Base-by-base conservation (phyloP, 768 basidiomycete species). In the Clitopilus hobsonii region DNA sequence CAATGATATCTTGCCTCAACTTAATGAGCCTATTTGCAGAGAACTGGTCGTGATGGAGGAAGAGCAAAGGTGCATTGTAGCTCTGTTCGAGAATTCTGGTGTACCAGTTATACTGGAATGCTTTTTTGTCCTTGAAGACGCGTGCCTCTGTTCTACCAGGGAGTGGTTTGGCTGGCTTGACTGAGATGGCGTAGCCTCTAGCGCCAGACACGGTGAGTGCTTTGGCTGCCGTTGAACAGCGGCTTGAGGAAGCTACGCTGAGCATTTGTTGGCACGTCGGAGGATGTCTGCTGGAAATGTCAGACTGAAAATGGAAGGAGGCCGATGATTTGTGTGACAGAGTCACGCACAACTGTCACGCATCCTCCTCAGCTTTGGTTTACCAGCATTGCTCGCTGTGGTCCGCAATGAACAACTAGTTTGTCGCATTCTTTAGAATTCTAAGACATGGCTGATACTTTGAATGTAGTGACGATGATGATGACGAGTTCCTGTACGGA, bases 91-190 rank as follows among this genome's bases (percentile, higher is more conserved):
- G 79, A 58, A 96, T 82, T 62, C 78, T 79, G 54, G 79, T 75
- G 77, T 94, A 94, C 71, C 88, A 85, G 72, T 83, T 79, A 73
- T 86, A 91, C 67, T 92, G 85, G 70, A 83, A 86, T 1, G 84
- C 76, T 69, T 95, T 97, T 67, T 89, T 88, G 65, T 84, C 82
- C 51, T 79, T 79, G 67, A 92, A 94, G 56, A 82, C 76, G 38
- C 94, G 88, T 0, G 85, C 83, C 24, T 70, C 68, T 27, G 71
- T 70, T 63, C 84, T 86, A 2, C 81, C 72, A 4, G 79, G 75
- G 38, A 82, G 77, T 28, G 76, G 65, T 58, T 78, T 71, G 28
- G 84, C 74, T 3, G 78, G 74, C 36, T 74, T 69, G 41, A 88
- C 68, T 5, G 84, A 84, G 58, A 89, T 75, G 53, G 78, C 83